Conservation (phyloP, 108 stramenopile genomes). For the Nitzschia sp. region DNA sequence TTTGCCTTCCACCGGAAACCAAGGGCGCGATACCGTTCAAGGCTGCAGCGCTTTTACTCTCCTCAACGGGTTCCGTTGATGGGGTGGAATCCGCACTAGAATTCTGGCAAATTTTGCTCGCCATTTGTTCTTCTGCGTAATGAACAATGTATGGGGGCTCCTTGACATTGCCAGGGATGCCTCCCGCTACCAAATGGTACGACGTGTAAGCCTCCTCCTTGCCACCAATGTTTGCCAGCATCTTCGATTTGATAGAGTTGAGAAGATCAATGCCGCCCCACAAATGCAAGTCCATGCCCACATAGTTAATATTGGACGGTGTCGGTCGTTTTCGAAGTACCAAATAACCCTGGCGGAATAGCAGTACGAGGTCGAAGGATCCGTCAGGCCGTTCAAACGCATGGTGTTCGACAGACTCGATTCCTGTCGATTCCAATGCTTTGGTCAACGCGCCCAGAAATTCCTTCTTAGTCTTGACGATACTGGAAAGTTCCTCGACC, state of each 20-base stretch:
- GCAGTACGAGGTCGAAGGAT: neutral
- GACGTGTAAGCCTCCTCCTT: constrained; percentile 21
- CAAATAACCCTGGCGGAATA: neutral
- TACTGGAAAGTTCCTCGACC: constrained; percentile 49
- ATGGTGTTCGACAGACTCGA: neutral
- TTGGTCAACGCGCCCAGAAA: neutral
- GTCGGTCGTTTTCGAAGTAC: neutral
- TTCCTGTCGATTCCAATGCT: neutral
- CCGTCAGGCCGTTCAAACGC: too few relatives aligned
- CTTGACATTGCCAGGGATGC: constrained; percentile 34
- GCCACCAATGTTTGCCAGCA: neutral
- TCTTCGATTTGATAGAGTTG: neutral
- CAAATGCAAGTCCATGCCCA: neutral
- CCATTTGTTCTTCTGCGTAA: neutral
- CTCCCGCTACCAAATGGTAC: constrained; percentile 69
- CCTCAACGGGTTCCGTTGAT: neutral
- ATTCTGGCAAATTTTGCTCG: neutral
- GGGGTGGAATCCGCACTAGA: neutral
- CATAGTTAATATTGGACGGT: neutral
- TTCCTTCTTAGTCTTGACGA: constrained; percentile 3
- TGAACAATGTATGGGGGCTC: neutral
- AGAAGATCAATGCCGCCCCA: constrained; percentile 12
- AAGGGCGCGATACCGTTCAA: neutral
- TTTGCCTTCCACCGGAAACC: neutral
- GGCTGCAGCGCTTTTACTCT: neutral